Conservation (phyloP, 1,284 basidiomycete species). For the Cystobasidium pallidum region DNA sequence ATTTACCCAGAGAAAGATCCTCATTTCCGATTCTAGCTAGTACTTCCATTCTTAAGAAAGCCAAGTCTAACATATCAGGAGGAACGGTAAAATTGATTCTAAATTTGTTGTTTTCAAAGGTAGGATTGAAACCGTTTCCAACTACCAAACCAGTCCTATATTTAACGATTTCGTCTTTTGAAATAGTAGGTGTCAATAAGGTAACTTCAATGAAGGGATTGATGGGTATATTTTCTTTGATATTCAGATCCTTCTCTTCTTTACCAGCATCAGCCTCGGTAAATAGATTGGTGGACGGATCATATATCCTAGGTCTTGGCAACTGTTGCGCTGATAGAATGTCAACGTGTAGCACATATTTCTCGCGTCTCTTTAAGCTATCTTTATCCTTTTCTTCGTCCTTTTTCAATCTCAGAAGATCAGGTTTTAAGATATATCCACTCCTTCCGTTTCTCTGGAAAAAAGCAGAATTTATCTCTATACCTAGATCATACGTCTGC, state of each 20-base stretch:
- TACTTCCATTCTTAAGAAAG: slow-evolving; percentile 79
- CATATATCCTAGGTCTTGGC: slow-evolving; percentile 66
- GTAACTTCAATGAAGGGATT: slow-evolving; percentile 80
- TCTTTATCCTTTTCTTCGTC: slow-evolving; percentile 62
- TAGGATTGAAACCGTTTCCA: slow-evolving; percentile 86
- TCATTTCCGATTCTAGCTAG: slow-evolving; percentile 64
- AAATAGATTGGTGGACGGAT: slow-evolving; percentile 19
- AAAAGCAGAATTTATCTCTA: slow-evolving; percentile 91
- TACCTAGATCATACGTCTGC: slow-evolving; percentile 90
- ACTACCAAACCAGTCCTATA: slow-evolving; percentile 43
- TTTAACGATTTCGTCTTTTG: slow-evolving; percentile 45
- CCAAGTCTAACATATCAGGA: slow-evolving; percentile 71
- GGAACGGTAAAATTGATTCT: slow-evolving; percentile 73
- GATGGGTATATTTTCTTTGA: slow-evolving; percentile 58
- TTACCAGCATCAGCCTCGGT: slow-evolving; percentile 53
- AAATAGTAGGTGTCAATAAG: slow-evolving; percentile 68
- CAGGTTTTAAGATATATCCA: slow-evolving; percentile 91
- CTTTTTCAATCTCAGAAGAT: slow-evolving; percentile 67
- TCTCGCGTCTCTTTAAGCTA: slow-evolving; percentile 63
- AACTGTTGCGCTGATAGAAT: slow-evolving; percentile 90
- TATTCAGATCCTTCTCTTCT: slow-evolving; percentile 6
- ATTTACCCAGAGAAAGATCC: slow-evolving; percentile 68
- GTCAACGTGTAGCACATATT: slow-evolving; percentile 69
- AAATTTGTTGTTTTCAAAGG: slow-evolving; percentile 73
- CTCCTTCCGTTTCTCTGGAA: slow-evolving; percentile 82